These are phyloP conservation scores for Botryotinia convoluta DNA, from an alignment of 2,329 filamentous ascomycete genomes.

Conservation along the genomic window DNA sequence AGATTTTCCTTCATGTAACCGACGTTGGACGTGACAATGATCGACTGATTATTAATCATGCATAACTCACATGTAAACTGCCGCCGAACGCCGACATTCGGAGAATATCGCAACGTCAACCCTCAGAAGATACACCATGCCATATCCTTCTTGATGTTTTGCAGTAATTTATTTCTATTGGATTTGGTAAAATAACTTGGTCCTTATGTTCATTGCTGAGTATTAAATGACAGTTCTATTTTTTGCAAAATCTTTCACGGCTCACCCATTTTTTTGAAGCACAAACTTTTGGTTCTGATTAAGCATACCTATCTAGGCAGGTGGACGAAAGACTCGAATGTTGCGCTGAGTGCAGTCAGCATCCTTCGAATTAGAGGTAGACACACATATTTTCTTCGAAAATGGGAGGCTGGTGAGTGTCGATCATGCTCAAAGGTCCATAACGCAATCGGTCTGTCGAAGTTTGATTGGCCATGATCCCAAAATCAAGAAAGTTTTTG, in stretches of 20 bases:
- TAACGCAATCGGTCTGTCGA: not conserved
- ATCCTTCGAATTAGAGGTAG: not conserved
- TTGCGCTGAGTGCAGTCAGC: not conserved
- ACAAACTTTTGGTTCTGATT: not conserved
- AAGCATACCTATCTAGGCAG: not conserved
- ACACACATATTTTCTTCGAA: not conserved
- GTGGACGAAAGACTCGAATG: not conserved
- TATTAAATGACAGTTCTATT: not conserved
- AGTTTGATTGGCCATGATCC: not conserved
- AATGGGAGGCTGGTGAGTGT: not conserved
- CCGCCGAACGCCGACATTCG: not conserved
- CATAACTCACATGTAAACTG: not conserved
- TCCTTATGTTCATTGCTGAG: not conserved
- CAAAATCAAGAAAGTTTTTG: not conserved
- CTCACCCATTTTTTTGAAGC: not conserved
- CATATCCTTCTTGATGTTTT: not conserved
- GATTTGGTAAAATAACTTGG: not conserved
- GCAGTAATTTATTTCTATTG: not conserved
- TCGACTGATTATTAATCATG: conserved; percentile 6
- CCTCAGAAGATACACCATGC: not conserved
- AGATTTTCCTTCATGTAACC: not conserved
- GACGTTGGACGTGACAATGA: not conserved
- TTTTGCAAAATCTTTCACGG: not conserved
- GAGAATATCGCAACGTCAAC: not conserved
- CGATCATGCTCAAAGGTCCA: not conserved